Evolutionary conservation across 345 rosid genomes (phyloP).

Genomic region (Eutrema japonicum): DNA sequence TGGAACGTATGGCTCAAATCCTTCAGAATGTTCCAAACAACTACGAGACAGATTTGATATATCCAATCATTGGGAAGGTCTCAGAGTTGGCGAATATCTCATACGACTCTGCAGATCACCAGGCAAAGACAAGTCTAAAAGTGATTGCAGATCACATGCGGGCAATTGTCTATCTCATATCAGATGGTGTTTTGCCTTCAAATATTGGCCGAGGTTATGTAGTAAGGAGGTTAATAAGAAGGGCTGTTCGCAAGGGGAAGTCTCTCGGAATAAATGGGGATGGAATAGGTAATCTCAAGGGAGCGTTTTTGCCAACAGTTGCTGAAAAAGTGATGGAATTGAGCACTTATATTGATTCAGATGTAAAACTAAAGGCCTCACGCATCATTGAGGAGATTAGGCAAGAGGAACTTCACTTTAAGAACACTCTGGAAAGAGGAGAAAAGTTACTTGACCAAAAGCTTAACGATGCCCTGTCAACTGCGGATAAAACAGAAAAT

Average conservation of each 20-base stretch:
- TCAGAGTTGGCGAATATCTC: slow-evolving; percentile 71
- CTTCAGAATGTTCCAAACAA: slow-evolving; percentile 95
- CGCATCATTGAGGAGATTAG: slow-evolving; percentile 76
- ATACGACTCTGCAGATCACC: slow-evolving; percentile 61
- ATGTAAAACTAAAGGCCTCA: slow-evolving; percentile 59
- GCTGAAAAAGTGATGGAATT: slow-evolving; percentile 81
- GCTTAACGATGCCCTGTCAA: slow-evolving; percentile 62
- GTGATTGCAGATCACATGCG: slow-evolving; percentile 95
- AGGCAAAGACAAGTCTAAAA: slow-evolving; percentile 61
- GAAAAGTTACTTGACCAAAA: slow-evolving; percentile 81
- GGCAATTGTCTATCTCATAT: slow-evolving; percentile 84
- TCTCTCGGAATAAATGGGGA: slow-evolving; percentile 78
- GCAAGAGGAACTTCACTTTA: slow-evolving; percentile 88
- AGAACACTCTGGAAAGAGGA: slow-evolving; percentile 91
- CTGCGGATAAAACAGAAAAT: slow-evolving; percentile 46
- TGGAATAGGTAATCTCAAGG: slow-evolving; percentile 58
- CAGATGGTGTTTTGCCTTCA: slow-evolving; percentile 92
- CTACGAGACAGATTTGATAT: slow-evolving; percentile 96
- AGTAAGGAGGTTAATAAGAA: slow-evolving; percentile 88
- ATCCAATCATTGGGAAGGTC: slow-evolving; percentile 75
- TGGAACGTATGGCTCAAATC: slow-evolving; percentile 91
- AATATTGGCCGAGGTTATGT: slow-evolving; percentile 96
- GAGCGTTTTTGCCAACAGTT: slow-evolving; percentile 68
- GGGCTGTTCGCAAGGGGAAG: slow-evolving; percentile 88
- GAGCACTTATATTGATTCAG: slow-evolving; percentile 73